Evolutionary conservation across 106 monocot species (phyloP).

Genomic region (Phalaenopsis aphrodite): DNA sequence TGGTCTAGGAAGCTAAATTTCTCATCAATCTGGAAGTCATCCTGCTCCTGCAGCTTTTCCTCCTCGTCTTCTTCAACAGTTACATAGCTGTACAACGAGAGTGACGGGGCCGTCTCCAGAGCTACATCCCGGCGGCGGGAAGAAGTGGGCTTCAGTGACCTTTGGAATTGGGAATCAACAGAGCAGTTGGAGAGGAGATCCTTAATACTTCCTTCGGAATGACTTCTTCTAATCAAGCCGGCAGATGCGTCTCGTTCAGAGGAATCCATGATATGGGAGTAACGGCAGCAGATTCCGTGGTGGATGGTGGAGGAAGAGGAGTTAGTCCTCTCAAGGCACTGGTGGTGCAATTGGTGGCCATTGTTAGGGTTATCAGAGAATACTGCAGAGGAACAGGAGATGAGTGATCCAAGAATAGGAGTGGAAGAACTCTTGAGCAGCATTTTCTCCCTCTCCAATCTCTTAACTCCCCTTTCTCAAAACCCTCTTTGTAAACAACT

Average conservation of each 20-base stretch:
- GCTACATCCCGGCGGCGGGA: neutral
- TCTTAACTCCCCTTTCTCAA: no score
- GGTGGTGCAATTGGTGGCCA: slow-evolving; percentile 18
- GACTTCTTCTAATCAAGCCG: slow-evolving; percentile 19
- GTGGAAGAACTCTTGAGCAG: slow-evolving; percentile 38
- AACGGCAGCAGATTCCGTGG: slow-evolving; percentile 14
- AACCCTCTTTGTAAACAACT: no score
- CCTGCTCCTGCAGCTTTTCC: slow-evolving; percentile 1
- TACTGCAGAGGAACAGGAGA: slow-evolving; percentile 14
- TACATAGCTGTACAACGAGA: slow-evolving; percentile 16
- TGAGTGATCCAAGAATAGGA: slow-evolving; percentile 33
- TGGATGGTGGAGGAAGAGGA: neutral
- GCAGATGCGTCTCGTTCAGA: slow-evolving; percentile 9
- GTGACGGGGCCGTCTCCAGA: slow-evolving; percentile 41
- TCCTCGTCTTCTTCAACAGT: neutral
- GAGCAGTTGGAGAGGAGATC: slow-evolving; percentile 16
- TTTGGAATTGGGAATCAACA: slow-evolving; percentile 3
- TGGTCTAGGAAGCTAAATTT: slow-evolving; percentile 10
- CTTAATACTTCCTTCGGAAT: slow-evolving; percentile 41
- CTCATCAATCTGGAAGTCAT: slow-evolving; percentile 6
- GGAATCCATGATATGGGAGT: slow-evolving; percentile 12
- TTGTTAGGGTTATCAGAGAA: slow-evolving; percentile 25
- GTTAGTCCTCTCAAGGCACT: neutral
- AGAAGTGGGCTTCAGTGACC: neutral
- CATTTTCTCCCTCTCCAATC: slow-evolving; percentile 13